Percentiles rank a stretch among this genome's conserved stretches.
Evolutionary conservation across 75 land plant genomes (phyloP).

Genomic region (Sequoiadendron giganteum): DNA sequence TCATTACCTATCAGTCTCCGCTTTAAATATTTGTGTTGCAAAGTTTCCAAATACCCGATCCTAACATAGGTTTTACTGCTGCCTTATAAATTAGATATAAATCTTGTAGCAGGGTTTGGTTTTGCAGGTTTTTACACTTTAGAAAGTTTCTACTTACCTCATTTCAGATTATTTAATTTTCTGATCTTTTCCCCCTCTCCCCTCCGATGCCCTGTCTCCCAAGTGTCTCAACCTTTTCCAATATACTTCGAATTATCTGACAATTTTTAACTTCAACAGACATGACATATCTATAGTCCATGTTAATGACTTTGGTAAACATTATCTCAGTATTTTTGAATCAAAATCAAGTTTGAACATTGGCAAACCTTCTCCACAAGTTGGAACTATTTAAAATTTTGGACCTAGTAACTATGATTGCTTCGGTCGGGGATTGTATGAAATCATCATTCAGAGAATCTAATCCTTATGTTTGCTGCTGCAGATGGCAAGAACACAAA

Average conservation of each 20-base stretch:
- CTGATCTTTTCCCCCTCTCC: too few species aligned
- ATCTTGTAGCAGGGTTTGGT: background rate
- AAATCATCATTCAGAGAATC: background rate
- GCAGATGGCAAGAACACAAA: slow-evolving; percentile 99
- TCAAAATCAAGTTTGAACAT: background rate
- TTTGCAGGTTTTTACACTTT: background rate
- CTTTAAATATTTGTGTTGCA: background rate
- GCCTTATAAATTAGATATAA: background rate
- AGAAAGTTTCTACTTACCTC: background rate
- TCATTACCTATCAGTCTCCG: background rate
- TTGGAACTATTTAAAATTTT: background rate
- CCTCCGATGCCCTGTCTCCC: too few species aligned
- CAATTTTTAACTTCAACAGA: too few species aligned
- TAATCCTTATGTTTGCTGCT: slow-evolving; percentile 18
- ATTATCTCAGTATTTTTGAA: too few species aligned
- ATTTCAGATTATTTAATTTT: too few species aligned
- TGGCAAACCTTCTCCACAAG: background rate
- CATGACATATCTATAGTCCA: too few species aligned
- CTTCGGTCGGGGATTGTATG: background rate
- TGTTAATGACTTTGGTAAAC: too few species aligned
- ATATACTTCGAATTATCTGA: too few species aligned
- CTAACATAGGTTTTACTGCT: background rate
- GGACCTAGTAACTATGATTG: background rate
- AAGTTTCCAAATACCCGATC: background rate
- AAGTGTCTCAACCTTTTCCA: background rate